A percentile compares a stretch with the other conserved stretches of the same genome.
phyloP scores from a whole-genome alignment of 805 yeast genomes.

The Candida qinlingensis region DNA sequence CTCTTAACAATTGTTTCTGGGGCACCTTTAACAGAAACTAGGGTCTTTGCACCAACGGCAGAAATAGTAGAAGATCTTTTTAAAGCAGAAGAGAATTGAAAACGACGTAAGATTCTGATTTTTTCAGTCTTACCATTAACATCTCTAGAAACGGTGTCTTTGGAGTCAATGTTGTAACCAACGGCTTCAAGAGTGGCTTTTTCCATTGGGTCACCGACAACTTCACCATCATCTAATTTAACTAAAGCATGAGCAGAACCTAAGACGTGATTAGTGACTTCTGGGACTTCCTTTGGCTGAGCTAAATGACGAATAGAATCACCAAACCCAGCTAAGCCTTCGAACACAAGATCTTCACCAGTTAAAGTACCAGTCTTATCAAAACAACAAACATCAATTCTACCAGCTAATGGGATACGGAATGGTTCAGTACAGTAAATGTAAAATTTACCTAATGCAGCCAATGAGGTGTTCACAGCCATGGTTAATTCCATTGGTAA shows the following conservation, averaged over 20 bases:
- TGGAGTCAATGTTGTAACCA: constrained; percentile 75
- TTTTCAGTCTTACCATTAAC: constrained; percentile 33
- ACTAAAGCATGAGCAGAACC: constrained; percentile 98
- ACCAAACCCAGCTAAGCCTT: constrained; percentile 86
- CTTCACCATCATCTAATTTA: constrained; percentile 89
- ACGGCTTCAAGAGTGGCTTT: constrained; percentile 88
- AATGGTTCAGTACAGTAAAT: constrained; percentile 98
- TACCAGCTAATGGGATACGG: constrained; percentile 95
- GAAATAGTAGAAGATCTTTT: constrained; percentile 93
- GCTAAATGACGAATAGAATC: constrained; percentile 49
- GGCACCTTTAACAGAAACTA: constrained; percentile 94
- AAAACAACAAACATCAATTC: constrained; percentile 96
- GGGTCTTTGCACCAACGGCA: constrained; percentile 44
- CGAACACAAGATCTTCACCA: constrained; percentile 93
- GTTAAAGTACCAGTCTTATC: constrained; percentile 98
- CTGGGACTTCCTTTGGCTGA: constrained; percentile 57
- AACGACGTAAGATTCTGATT: constrained; percentile 79
- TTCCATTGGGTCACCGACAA: constrained; percentile 99
- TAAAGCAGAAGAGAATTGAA: constrained; percentile 93
- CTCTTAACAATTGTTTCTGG: constrained; percentile 90
- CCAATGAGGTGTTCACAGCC: constrained; percentile 92
- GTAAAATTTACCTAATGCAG: constrained; percentile 80
- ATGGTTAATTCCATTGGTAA: constrained; percentile 97
- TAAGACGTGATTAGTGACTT: constrained; percentile 60
- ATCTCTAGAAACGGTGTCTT: constrained; percentile 60